These are phyloP conservation scores for Septoria petroselini DNA, from an alignment of 2,329 filamentous ascomycete species.

Conservation along the genomic window DNA sequence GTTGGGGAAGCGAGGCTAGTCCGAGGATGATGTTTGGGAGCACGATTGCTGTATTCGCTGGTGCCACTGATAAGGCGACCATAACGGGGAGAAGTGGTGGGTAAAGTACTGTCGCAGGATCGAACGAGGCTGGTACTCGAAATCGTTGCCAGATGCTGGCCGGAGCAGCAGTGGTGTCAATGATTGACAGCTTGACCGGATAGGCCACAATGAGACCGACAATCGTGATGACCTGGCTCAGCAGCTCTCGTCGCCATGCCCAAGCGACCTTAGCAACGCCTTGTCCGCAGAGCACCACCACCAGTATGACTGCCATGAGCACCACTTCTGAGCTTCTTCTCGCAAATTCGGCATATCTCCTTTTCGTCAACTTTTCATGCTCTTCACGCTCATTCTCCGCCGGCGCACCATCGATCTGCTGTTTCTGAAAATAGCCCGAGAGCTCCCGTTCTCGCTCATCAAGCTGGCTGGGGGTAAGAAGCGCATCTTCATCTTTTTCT, in stretches of 20 bases:
- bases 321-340: slow-evolving; percentile 58
- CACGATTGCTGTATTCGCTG: slow-evolving; percentile 59
- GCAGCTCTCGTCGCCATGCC: slow-evolving; percentile 40
- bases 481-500: slow-evolving; percentile 41
- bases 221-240: slow-evolving; percentile 39
- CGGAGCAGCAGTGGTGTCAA: slow-evolving; percentile 32
- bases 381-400: slow-evolving; percentile 45
- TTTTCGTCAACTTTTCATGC: slow-evolving; percentile 66
- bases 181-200: slow-evolving; percentile 37
- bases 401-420: slow-evolving; percentile 32
- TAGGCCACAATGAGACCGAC: slow-evolving; percentile 34
- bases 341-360: slow-evolving; percentile 84
- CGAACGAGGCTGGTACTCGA: slow-evolving; percentile 72
- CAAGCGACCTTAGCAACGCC: slow-evolving; percentile 32
- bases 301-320: slow-evolving; percentile 53
- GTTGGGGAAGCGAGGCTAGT: slow-evolving; percentile 70
- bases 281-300: slow-evolving; percentile 44
- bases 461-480: slow-evolving; percentile 48
- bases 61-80: slow-evolving; percentile 70
- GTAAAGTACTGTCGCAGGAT: slow-evolving; percentile 88
- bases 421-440: slow-evolving; percentile 39
- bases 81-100: slow-evolving; percentile 72
- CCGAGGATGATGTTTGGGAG: slow-evolving; percentile 79
- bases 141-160: slow-evolving; percentile 46
- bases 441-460: slow-evolving; percentile 45